Evolutionary conservation across 1,284 basidiomycete genomes (phyloP).

Genomic region (Mycena citricolor): DNA sequence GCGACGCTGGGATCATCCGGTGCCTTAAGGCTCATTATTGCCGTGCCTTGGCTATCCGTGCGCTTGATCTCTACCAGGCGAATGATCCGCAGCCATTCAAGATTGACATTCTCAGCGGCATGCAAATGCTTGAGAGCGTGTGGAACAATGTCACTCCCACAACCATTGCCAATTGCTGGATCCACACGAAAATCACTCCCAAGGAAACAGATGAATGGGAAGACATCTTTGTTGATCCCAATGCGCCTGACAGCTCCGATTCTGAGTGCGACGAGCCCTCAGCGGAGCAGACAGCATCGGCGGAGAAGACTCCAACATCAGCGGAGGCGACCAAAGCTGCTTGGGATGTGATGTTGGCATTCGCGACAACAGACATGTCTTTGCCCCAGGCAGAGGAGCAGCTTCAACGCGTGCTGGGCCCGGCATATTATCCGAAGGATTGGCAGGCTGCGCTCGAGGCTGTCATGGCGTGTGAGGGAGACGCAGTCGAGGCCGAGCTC

Average conservation of each 20-base stretch:
- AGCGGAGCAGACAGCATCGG: not conserved
- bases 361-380: constrained; percentile 24
- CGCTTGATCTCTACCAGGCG: constrained; percentile 34
- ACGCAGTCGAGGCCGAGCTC: not conserved
- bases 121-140: constrained; percentile 32
- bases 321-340: constrained; percentile 2
- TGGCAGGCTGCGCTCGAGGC: constrained; percentile 18
- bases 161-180: constrained; percentile 37
- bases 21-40: constrained; percentile 25
- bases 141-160: constrained; percentile 29
- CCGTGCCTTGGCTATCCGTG: constrained; percentile 28
- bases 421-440: constrained; percentile 1
- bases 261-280: not conserved
- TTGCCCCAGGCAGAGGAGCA: constrained; percentile 23
- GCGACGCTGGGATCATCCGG: constrained; percentile 32
- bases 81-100: constrained; percentile 35
- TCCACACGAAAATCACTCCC: constrained; percentile 28
- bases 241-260: not conserved
- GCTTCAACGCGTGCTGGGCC: constrained; percentile 18
- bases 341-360: constrained; percentile 25
- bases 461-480: constrained; percentile 7
- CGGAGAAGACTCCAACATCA: too few species aligned
- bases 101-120: constrained; percentile 34
- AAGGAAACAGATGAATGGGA: constrained; percentile 2
- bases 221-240: constrained; percentile 1